Conservation (phyloP, 192 early-diverging fungal genomes). For the Tieghemiomyces parasiticus region DNA sequence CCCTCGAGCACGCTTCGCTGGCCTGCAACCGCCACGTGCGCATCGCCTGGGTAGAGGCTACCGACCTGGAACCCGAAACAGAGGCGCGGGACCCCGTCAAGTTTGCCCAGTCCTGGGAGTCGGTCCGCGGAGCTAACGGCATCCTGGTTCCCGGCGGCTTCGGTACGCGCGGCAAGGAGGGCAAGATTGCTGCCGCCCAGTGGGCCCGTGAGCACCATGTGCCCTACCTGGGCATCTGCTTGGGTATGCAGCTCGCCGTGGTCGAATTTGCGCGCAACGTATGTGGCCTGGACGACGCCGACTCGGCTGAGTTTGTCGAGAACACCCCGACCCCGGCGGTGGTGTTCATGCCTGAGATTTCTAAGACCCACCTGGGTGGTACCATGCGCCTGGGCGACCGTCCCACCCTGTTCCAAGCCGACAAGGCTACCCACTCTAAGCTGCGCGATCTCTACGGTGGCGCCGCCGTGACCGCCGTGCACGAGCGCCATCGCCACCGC, state of each 20-base stretch:
- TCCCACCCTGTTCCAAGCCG: constrained; percentile 59
- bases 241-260: constrained; percentile 93
- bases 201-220: constrained; percentile 96
- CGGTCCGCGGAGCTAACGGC: constrained; percentile 72
- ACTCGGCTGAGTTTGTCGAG: constrained; percentile 74
- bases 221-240: constrained; percentile 96
- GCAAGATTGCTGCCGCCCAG: constrained; percentile 86
- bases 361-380: constrained; percentile 79
- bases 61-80: constrained; percentile 66
- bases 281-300: constrained; percentile 59
- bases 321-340: constrained; percentile 63
- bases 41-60: constrained; percentile 89
- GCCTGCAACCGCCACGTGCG: constrained; percentile 69
- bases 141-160: constrained; percentile 98
- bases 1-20: constrained; percentile 86
- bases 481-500: constrained; percentile 93
- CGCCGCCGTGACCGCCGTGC: constrained; percentile 28
- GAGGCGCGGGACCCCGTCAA: constrained; percentile 71
- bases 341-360: constrained; percentile 97
- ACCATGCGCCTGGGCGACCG: constrained; percentile 92
- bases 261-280: constrained; percentile 96
- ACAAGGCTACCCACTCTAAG: constrained; percentile 34
- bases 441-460: constrained; percentile 51
- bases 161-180: constrained; percentile 91
- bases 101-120: constrained; percentile 93